A percentile compares a stretch with the other conserved stretches of the same genome.
These are phyloP conservation scores for Paulownia fortunei DNA, from an alignment of 257 asterid species.

Conservation along the genomic window DNA sequence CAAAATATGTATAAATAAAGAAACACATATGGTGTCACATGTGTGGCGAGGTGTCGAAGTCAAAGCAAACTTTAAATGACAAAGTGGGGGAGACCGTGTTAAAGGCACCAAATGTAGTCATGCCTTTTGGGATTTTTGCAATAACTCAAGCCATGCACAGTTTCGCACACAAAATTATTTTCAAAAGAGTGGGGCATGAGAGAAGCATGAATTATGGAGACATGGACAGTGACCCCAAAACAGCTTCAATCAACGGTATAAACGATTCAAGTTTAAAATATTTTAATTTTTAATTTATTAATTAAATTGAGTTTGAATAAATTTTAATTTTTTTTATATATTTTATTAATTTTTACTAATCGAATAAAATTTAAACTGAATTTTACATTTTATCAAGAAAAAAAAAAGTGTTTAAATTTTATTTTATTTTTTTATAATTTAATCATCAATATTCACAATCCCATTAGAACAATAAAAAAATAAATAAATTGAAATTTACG, in stretches of 20 bases:
- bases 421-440: no score
- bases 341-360: no score
- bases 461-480: no score
- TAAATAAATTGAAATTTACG: no score
- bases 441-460: no score
- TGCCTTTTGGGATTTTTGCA: constrained; percentile 39
- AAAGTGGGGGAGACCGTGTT: constrained; percentile 21
- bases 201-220: constrained; percentile 36
- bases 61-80: constrained; percentile 34
- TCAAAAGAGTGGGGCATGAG: constrained; percentile 17
- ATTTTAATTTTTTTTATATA: no score
- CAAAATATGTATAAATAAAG: not conserved
- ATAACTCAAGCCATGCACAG: constrained; percentile 36
- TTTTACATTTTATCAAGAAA: no score
- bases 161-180: not conserved
- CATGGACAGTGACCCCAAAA: constrained; percentile 9
- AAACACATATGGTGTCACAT: constrained; percentile 12
- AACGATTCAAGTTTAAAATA: no score
- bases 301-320: no score
- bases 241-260: not conserved
- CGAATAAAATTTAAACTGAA: no score
- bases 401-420: no score
- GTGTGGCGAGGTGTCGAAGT: constrained; percentile 23
- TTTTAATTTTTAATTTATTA: no score
- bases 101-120: constrained; percentile 38